Evolutionary conservation across 2,329 filamentous ascomycete species (phyloP), one percentile per base, ranked within the genome.

Genomic region (Penicillium sp.): DNA sequence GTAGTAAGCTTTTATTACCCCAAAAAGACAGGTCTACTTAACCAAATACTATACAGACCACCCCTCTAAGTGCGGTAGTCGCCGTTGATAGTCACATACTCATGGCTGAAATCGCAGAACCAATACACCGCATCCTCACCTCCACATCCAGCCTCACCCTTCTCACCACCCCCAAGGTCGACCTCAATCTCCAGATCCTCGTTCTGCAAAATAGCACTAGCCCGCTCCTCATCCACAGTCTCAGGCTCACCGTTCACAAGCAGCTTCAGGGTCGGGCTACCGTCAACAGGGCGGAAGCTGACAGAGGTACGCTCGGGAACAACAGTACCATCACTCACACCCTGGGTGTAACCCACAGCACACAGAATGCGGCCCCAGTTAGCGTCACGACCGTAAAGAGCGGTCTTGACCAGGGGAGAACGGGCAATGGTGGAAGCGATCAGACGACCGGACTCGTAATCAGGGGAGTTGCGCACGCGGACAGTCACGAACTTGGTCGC

Each of bases 291-390:
- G 8, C 85, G 75, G 69, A 88, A 87, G 62, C 79, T 82, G 6
- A 87, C 84, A 59, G 79, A 84, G 7, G 84, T 87, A 43, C 78
- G 76, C 46, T 79, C 73, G 1, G 84, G 83, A 1, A 81, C 72
- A 18, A 87, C 77, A 9, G 74, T 74, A 0, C 72, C 74, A 1
- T 67, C 62, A 29, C 50, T 75, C 65, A 82, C 72, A 64, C 74
- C 74, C 55, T 82, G 81, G 0, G 83, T 80, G 71, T 97, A 97
- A 3, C 94, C 94, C 4, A 92, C 92, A 1, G 94, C 93, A 73
- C 94, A 97, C 24, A 97, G 83, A 59, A 99, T 96, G 51, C 94
- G 91, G 29, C 94, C 94, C 94, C 94, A 99, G 80, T 99, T 99
- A 16, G 94, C 94, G 71, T 99, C 94, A 72, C 92, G 91, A 61